Evolutionary conservation across 2,329 filamentous ascomycete species (phyloP).

Genomic region (Botrytis squamosa): DNA sequence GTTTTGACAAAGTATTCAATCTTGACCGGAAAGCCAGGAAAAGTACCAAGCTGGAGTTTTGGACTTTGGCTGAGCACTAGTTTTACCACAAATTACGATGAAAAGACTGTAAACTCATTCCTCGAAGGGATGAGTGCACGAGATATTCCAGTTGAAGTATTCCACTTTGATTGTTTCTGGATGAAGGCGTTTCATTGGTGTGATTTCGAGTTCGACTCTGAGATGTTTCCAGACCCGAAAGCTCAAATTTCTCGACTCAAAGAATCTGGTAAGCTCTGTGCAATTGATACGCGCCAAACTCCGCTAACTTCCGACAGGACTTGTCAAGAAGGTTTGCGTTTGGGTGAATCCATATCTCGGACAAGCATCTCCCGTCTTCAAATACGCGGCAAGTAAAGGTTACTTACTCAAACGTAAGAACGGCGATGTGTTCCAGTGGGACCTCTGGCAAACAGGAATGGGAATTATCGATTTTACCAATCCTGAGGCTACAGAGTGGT

Average conservation of each 20-base stretch:
- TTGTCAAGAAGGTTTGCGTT: slow-evolving; percentile 49
- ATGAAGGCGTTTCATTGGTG: slow-evolving; percentile 64
- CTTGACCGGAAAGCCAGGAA: slow-evolving; percentile 63
- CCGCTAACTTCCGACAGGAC: slow-evolving; percentile 38
- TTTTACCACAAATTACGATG: slow-evolving; percentile 61
- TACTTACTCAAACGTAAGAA: slow-evolving; percentile 59
- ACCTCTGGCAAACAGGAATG: slow-evolving; percentile 65
- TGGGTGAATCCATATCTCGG: slow-evolving; percentile 65
- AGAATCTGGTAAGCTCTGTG: slow-evolving; percentile 39
- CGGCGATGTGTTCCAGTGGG: slow-evolving; percentile 62
- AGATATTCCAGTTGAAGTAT: slow-evolving; percentile 57
- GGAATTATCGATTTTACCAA: slow-evolving; percentile 63
- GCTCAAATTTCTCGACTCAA: slow-evolving; percentile 55
- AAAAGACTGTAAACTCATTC: slow-evolving; percentile 56
- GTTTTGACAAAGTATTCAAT: slow-evolving; percentile 65
- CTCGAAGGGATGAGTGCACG: slow-evolving; percentile 57
- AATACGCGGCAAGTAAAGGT: slow-evolving; percentile 53
- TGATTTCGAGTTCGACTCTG: slow-evolving; percentile 58
- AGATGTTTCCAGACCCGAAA: slow-evolving; percentile 58
- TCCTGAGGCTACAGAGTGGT: slow-evolving; percentile 57
- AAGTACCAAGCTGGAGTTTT: slow-evolving; percentile 71
- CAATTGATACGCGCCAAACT: not conserved
- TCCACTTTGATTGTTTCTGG: slow-evolving; percentile 66
- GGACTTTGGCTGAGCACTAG: slow-evolving; percentile 75
- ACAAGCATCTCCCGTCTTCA: slow-evolving; percentile 59